phyloP scores from a whole-genome alignment of 83 land plant genomes.

The Picea engelmannii region DNA sequence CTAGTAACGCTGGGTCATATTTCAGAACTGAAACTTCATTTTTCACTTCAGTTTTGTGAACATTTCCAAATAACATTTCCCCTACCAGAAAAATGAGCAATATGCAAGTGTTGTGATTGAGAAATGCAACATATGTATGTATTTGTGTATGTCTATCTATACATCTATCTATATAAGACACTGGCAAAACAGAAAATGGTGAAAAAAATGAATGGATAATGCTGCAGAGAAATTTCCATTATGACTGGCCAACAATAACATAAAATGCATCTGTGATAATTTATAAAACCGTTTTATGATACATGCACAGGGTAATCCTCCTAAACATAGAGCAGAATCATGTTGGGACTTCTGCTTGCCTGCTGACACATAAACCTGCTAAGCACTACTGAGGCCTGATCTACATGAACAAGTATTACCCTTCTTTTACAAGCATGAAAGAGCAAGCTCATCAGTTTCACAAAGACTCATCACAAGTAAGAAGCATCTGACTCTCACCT shows the following conservation, averaged over 20 bases:
- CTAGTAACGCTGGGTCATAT: background rate
- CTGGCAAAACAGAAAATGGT: background rate
- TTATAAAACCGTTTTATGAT: background rate
- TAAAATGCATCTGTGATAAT: background rate
- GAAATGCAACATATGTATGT: background rate
- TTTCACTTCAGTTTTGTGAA: background rate
- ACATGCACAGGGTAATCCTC: background rate
- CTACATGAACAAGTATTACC: background rate
- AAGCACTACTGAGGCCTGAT: too few relatives aligned
- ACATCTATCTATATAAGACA: background rate
- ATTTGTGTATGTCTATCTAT: background rate
- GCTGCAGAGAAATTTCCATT: background rate
- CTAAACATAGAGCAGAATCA: background rate
- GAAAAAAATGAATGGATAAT: background rate
- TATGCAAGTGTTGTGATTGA: background rate
- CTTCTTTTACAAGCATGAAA: background rate
- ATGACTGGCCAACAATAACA: background rate
- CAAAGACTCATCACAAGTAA: background rate
- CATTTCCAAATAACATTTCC: background rate
- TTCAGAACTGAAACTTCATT: background rate
- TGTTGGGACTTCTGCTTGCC: background rate
- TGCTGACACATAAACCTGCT: background rate
- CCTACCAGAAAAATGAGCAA: background rate
- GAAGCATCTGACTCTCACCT: slow-evolving; percentile 1
- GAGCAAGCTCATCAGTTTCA: background rate